Evolutionary conservation across 306 rosid genomes (phyloP).

Genomic region (Alnus glutinosa): DNA sequence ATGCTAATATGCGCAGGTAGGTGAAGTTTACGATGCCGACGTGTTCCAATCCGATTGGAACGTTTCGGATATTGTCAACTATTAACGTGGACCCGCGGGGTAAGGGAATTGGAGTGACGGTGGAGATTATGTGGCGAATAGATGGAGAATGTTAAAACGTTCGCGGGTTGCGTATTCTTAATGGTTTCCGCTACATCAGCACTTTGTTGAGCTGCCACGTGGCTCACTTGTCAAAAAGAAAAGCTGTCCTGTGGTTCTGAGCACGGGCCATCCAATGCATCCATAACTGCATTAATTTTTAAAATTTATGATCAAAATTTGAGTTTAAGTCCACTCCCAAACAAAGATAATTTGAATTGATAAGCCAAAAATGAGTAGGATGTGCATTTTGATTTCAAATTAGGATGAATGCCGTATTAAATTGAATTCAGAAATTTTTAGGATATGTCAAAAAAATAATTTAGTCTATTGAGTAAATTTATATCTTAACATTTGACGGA

Average conservation of each 20-base stretch:
- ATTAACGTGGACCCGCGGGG: slow-evolving; percentile 10
- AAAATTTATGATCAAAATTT: no score
- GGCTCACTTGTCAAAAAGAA: background rate
- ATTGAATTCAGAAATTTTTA: no score
- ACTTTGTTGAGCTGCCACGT: background rate
- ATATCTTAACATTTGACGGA: no score
- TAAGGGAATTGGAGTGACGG: background rate
- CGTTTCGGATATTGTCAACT: slow-evolving; percentile 14
- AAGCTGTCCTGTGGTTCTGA: background rate
- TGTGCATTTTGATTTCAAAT: no score
- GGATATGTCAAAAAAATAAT: no score
- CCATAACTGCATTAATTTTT: no score
- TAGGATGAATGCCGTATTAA: no score
- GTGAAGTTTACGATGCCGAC: slow-evolving; percentile 3
- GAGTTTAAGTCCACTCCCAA: no score
- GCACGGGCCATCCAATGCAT: background rate
- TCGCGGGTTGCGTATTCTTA: background rate
- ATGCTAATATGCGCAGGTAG: slow-evolving; percentile 13
- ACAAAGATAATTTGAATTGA: no score
- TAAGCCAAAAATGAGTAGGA: no score
- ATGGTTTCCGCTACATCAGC: background rate
- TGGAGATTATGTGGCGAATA: slow-evolving; percentile 33
- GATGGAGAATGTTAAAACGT: background rate
- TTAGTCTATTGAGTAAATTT: no score
- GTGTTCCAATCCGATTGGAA: slow-evolving; percentile 22